Evolutionary conservation across 1,284 basidiomycete genomes (phyloP).

Genomic region (Cutaneotrichosporon cyanovorans): DNA sequence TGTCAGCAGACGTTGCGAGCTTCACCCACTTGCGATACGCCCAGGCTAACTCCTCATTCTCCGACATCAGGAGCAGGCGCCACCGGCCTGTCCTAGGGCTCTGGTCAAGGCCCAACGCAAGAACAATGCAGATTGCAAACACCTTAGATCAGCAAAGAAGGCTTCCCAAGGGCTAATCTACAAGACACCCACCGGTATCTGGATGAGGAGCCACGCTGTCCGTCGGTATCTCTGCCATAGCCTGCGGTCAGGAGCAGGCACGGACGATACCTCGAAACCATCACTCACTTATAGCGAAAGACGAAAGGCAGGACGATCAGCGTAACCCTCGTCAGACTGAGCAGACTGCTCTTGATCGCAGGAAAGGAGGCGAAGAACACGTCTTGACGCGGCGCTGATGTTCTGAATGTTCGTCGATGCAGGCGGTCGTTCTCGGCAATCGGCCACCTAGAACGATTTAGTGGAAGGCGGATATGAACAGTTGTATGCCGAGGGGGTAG

Average conservation of each 20-base stretch:
- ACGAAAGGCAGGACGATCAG: constrained; percentile 50
- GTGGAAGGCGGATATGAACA: too few species aligned
- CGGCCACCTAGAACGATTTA: too few species aligned
- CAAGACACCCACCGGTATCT: constrained; percentile 45
- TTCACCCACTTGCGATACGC: constrained; percentile 44
- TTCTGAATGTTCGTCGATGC: constrained; percentile 30
- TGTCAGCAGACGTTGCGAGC: not conserved
- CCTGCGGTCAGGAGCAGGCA: constrained; percentile 19
- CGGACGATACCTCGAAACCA: not conserved
- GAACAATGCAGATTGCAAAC: constrained; percentile 49
- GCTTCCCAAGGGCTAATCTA: not conserved
- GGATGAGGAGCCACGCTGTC: constrained; percentile 44
- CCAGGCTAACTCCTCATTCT: constrained; percentile 51
- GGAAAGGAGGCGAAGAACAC: constrained; percentile 50
- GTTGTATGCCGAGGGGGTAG: too few species aligned
- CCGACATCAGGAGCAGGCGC: constrained; percentile 51
- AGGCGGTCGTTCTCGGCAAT: too few species aligned
- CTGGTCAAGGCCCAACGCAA: constrained; percentile 51
- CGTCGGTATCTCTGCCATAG: constrained; percentile 46
- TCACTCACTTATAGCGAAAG: constrained; percentile 47
- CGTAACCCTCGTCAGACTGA: constrained; percentile 45
- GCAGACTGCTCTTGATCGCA: constrained; percentile 45
- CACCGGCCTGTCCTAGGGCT: constrained; percentile 48
- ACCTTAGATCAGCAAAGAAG: constrained; percentile 38
- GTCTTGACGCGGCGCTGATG: constrained; percentile 38